phyloP scores from a whole-genome alignment of 1,284 basidiomycete genomes.

The Rhodotorula sp. region DNA sequence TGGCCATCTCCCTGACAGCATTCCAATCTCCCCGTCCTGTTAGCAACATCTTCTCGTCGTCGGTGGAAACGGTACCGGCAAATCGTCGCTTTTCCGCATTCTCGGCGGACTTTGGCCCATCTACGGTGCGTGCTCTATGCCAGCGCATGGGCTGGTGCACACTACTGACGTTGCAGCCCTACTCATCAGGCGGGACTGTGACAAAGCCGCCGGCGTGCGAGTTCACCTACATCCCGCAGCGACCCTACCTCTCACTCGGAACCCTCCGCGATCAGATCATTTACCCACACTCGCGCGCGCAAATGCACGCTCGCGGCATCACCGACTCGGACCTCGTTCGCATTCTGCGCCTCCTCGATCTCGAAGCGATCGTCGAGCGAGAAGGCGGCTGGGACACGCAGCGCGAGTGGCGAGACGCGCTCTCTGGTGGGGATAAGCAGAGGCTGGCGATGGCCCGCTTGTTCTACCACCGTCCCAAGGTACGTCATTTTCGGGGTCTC shows the following conservation, averaged over 20 bases:
- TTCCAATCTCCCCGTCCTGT: conserved; percentile 46
- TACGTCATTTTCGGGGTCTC: conserved; percentile 45
- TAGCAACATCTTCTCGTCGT: conserved; percentile 84
- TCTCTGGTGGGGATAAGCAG: conserved; percentile 69
- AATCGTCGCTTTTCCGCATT: conserved; percentile 90
- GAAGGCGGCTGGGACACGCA: conserved; percentile 92
- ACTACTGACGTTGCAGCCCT: no score
- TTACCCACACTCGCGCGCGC: conserved; percentile 73
- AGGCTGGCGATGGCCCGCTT: conserved; percentile 93
- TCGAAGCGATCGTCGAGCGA: conserved; percentile 85
- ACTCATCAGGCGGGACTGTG: conserved; percentile 69
- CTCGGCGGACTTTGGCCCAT: conserved; percentile 96
- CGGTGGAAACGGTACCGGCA: conserved; percentile 71
- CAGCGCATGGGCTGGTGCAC: background rate
- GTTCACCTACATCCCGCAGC: conserved; percentile 93
- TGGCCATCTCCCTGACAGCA: no score
- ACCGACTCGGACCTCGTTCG: conserved; percentile 73
- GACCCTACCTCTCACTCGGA: conserved; percentile 89
- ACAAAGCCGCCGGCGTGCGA: conserved; percentile 84
- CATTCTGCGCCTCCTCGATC: conserved; percentile 77
- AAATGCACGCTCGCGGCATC: conserved; percentile 72
- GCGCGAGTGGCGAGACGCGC: conserved; percentile 86
- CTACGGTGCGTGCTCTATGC: conserved; percentile 61
- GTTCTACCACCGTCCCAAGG: conserved; percentile 94
- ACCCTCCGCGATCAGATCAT: conserved; percentile 88